Evolutionary conservation across 1,284 basidiomycete genomes (phyloP).

Genomic region (Puccinia hordei): DNA sequence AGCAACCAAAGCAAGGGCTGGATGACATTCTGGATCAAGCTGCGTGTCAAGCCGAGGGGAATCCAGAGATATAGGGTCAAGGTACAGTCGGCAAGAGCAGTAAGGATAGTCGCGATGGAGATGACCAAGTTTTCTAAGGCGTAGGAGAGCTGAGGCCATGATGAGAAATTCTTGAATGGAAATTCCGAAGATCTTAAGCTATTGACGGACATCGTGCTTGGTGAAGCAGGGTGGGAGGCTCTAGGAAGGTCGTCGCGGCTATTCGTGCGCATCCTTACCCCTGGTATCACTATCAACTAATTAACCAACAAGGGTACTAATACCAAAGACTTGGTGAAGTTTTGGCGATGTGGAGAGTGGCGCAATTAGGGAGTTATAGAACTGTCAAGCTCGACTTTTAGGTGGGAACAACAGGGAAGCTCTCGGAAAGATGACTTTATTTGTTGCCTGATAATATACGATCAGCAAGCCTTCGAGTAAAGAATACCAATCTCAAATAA

Average conservation of each 20-base stretch:
- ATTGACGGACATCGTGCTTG: conserved; percentile 36
- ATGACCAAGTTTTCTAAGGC: conserved; percentile 36
- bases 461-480: no score
- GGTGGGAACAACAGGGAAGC: no score
- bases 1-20: conserved; percentile 5
- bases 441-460: no score
- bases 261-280: conserved; percentile 1
- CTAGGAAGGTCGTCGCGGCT: conserved; percentile 21
- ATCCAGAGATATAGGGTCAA: conserved; percentile 44
- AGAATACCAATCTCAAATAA: no score
- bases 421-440: no score
- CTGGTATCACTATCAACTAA: background rate
- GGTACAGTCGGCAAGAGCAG: conserved; percentile 23
- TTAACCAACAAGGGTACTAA: no score
- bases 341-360: no score
- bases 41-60: conserved; percentile 28
- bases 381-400: no score
- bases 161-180: conserved; percentile 25
- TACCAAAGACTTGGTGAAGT: no score
- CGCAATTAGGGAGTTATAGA: no score
- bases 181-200: conserved; percentile 29
- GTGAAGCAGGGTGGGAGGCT: conserved; percentile 38
- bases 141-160: conserved; percentile 25
- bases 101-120: conserved; percentile 22
- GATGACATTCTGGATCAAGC: conserved; percentile 10